These are phyloP conservation scores for Candida mesenterica DNA, from an alignment of 1,139 yeast species.

Conservation along the genomic window DNA sequence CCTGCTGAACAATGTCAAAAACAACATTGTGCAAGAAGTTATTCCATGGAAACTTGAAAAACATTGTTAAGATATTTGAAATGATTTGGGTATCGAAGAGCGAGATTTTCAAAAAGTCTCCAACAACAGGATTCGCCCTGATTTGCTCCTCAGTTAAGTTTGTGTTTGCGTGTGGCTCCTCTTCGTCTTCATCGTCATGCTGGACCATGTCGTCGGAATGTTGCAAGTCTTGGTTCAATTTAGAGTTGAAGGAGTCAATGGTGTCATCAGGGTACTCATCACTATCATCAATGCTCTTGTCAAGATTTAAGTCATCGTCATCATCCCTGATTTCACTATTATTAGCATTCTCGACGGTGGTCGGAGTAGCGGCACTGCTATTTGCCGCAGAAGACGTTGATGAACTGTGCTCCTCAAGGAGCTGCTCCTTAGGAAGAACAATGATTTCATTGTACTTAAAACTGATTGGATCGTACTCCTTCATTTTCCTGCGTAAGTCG, in stretches of 20 bases:
- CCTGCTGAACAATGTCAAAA: conserved; percentile 95
- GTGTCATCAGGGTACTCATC: conserved; percentile 40
- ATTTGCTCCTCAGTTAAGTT: conserved; percentile 57
- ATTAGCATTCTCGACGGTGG: conserved; percentile 5
- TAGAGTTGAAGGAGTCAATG: conserved; percentile 47
- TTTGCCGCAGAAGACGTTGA: conserved; percentile 5
- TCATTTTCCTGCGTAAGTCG: conserved; percentile 53
- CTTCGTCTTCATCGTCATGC: conserved; percentile 32
- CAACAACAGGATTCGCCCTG: conserved; percentile 76
- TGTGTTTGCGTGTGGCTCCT: conserved; percentile 52
- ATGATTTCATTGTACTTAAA: conserved; percentile 49
- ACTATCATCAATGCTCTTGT: conserved; percentile 12
- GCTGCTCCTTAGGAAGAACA: conserved; percentile 30
- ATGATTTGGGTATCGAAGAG: conserved; percentile 80
- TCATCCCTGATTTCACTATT: conserved; percentile 14
- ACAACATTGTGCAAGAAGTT: conserved; percentile 96
- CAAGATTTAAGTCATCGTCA: conserved; percentile 5
- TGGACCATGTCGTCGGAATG: conserved; percentile 21
- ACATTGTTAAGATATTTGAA: conserved; percentile 74
- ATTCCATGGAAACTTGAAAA: conserved; percentile 95
- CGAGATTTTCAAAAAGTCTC: conserved; percentile 85
- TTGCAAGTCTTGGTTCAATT: conserved; percentile 21
- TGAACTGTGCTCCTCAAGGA: conserved; percentile 15
- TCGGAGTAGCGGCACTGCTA: conserved; percentile 8
- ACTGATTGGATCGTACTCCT: conserved; percentile 45